phyloP scores from a whole-genome alignment of 495 filamentous ascomycete genomes.

The Penicillium taxi region DNA sequence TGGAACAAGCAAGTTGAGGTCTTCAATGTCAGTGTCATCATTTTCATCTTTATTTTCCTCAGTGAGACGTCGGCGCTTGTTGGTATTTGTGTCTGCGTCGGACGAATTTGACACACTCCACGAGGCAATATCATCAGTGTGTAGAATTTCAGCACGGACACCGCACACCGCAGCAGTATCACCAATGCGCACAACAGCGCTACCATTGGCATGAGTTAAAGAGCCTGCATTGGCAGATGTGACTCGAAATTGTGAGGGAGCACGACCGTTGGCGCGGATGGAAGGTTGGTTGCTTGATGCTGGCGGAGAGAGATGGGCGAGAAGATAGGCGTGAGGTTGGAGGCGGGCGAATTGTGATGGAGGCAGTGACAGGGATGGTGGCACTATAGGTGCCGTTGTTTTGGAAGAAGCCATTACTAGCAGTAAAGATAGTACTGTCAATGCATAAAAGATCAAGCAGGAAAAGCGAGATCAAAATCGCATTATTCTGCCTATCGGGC shows the following conservation, averaged over 20 bases:
- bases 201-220: conserved; percentile 80
- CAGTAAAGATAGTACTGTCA: conserved; percentile 1
- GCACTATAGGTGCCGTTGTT: conserved; percentile 16
- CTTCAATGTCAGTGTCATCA: conserved; percentile 49
- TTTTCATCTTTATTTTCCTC: conserved; percentile 26
- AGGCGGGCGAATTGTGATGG: conserved; percentile 81
- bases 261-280: conserved; percentile 70
- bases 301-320: conserved; percentile 69
- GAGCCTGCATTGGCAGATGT: conserved; percentile 68
- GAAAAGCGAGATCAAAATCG: not conserved
- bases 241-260: conserved; percentile 57
- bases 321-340: conserved; percentile 80
- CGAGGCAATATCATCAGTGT: conserved; percentile 58
- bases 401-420: conserved; percentile 21
- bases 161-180: conserved; percentile 91
- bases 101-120: conserved; percentile 42
- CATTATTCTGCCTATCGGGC: conserved; percentile 19
- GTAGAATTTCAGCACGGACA: conserved; percentile 77
- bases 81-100: conserved; percentile 10
- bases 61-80: conserved; percentile 27
- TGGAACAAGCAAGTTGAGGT: conserved; percentile 72
- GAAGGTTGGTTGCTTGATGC: conserved; percentile 45
- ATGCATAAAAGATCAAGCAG: no score
- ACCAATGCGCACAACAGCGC: conserved; percentile 76
- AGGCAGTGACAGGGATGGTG: conserved; percentile 58